Conservation (phyloP, 441 rosid genomes). For the Jatropha multifida region DNA sequence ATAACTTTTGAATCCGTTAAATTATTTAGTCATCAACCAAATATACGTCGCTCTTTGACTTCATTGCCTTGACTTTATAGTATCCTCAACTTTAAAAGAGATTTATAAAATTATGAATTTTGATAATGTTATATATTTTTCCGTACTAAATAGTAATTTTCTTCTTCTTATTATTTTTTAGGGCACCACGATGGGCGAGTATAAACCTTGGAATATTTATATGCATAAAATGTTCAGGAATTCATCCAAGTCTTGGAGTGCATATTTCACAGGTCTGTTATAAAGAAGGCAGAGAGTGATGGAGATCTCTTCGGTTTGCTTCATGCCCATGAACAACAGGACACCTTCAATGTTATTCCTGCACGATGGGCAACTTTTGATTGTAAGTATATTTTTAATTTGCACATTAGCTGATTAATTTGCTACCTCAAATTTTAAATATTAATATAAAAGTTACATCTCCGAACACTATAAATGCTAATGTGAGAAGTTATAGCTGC, state of each 20-base stretch:
- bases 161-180: constrained; percentile 9
- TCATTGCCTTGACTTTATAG: too few species aligned
- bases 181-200: constrained; percentile 94
- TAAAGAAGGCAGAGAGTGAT: constrained; percentile 21
- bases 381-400: constrained; percentile 35
- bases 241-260: constrained; percentile 82
- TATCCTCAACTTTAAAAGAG: too few species aligned
- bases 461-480: background rate
- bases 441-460: too few species aligned
- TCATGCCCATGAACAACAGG: constrained; percentile 12
- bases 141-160: too few species aligned
- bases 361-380: constrained; percentile 67
- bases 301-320: constrained; percentile 27
- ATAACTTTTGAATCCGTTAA: too few species aligned
- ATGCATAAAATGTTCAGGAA: constrained; percentile 90
- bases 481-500: too few species aligned
- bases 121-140: too few species aligned
- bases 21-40: too few species aligned
- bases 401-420: background rate
- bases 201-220: constrained; percentile 87
- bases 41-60: too few species aligned
- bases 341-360: constrained; percentile 22
- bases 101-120: too few species aligned
- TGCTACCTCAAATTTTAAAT: background rate
- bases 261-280: constrained; percentile 79